Evolutionary conservation across 768 basidiomycete species (phyloP), one percentile per base, ranked within the genome.

Genomic region (Sarcodon sp.): DNA sequence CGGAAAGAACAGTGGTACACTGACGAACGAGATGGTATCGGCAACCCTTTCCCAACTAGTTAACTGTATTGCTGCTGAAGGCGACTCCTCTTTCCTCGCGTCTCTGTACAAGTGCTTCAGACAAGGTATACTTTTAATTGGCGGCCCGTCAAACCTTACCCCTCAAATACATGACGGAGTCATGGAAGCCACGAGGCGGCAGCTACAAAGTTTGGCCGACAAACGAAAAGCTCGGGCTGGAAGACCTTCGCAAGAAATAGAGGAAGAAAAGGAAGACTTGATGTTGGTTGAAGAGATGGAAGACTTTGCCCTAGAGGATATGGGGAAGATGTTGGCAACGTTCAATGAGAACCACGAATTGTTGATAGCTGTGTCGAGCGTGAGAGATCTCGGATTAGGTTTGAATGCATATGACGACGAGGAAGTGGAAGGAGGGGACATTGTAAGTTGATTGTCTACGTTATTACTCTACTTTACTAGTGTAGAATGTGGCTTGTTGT

Each of bases 201-300:
- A 89, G 55, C 70, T 89, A 9, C 78, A 80, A 27, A 58, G 63
- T 2, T 62, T 90, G 12, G 87, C 86, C 0, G 84, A 87, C 35
- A 70, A 71, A 53, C 75, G 87, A 18, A 79, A 79, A 52, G 61
- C 69, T 3, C 72, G 86, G 16, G 61, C 70, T 4, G 61, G 68
- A 49, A 55, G 69, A 13, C 63, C 62, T 11, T 55, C 59, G 15
- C 46, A 47, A 13, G 62, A 59, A 46, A 47, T 57, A 53, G 67
- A 68, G 48, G 74, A 78, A 47, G 83, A 87, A 45, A 66, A 67
- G 49, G 83, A 87, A 52, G 85, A 88, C 53, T 63, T 85, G 54
- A 75, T 74, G 59, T 59, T 87, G 47, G 58, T 85, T 35, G 84
- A 89, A 61, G 86, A 90, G 68, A 80, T 87, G 65, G 87, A 87